Conservation (phyloP, 768 basidiomycete genomes). For the Paxillus rubicundulus region DNA sequence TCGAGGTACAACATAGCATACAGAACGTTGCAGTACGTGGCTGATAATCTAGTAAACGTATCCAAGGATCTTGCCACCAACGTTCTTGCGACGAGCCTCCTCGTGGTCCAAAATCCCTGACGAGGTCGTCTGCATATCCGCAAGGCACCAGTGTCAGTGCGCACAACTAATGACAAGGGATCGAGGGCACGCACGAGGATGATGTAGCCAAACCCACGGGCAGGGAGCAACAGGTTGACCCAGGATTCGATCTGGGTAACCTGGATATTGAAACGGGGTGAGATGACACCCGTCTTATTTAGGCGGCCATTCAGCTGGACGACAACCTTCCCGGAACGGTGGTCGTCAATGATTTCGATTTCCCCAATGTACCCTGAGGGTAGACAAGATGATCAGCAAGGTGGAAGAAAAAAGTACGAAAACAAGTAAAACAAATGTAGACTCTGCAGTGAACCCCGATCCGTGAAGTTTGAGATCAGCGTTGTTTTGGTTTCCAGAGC, state of each 20-base stretch:
- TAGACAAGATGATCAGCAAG: constrained; percentile 7
- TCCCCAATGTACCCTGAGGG: constrained; percentile 91
- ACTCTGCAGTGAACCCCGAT: constrained; percentile 34
- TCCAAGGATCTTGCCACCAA: constrained; percentile 92
- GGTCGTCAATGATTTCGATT: constrained; percentile 98
- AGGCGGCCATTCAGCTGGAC: constrained; percentile 97
- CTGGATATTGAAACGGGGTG: constrained; percentile 97
- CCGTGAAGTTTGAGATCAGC: constrained; percentile 18
- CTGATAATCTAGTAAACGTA: constrained; percentile 72
- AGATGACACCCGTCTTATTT: constrained; percentile 99
- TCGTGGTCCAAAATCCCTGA: constrained; percentile 99
- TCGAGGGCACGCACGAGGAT: constrained; percentile 66
- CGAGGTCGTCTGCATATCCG: constrained; percentile 74
- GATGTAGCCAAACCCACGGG: constrained; percentile 94
- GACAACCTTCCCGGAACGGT: constrained; percentile 97
- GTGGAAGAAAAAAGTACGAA: background rate
- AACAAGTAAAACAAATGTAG: constrained; percentile 14
- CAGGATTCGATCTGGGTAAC: constrained; percentile 89
- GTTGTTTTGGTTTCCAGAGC: constrained; percentile 64
- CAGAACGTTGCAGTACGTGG: constrained; percentile 10
- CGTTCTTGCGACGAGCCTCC: constrained; percentile 97
- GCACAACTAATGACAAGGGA: background rate
- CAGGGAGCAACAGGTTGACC: constrained; percentile 95
- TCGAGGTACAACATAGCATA: constrained; percentile 21
- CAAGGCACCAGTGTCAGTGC: background rate